Base-by-base conservation (phyloP, 1,139 yeast species). In the Pichia norvegensis region DNA sequence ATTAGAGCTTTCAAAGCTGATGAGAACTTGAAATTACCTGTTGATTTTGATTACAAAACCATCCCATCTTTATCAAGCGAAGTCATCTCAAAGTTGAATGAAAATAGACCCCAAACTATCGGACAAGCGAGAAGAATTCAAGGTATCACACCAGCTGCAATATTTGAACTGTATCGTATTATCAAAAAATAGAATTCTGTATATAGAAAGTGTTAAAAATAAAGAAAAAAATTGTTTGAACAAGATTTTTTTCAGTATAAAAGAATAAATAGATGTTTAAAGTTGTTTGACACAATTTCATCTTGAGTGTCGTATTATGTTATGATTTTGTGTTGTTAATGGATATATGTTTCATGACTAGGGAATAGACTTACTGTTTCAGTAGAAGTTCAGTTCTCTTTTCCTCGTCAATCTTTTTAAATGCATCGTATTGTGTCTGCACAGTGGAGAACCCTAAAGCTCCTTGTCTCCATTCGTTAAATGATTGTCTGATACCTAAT, bases 71-170 rank as follows among this genome's bases (percentile, higher is more conserved):
- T 92, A 19, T 85, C 95, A 0, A 72, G 76, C 36, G 98, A 92
- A 59, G 94, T 81, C 21, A 77, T 86, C 46, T 70, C 71, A 33
- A 66, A 85, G 21, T 70, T 92, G 47, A 85, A 87, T 57, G 73
- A 75, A 6, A 78, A 87, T 14, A 84, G 86, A 52, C 98, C 98
- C 0, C 78, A 77, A 46, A 92, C 97, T 0, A 78, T 92, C 42
- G 97, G 97, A 0, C 97, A 92, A 61, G 97, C 97, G 0, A 74
- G 95, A 59, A 73, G 97, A 55, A 84, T 90, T 17, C 95, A 92
- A 59, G 97, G 98, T 0, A 81, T 92, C 1, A 92, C 97, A 0
- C 96, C 97, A 0, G 86, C 88, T 2, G 83, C 90, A 0, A 68
- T 82, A 3, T 82, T 82, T 56, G 88, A 82, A 55, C 69, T 84